phyloP scores from a whole-genome alignment of 108 stramenopile genomes.

The Stephanodiscus triporus region DNA sequence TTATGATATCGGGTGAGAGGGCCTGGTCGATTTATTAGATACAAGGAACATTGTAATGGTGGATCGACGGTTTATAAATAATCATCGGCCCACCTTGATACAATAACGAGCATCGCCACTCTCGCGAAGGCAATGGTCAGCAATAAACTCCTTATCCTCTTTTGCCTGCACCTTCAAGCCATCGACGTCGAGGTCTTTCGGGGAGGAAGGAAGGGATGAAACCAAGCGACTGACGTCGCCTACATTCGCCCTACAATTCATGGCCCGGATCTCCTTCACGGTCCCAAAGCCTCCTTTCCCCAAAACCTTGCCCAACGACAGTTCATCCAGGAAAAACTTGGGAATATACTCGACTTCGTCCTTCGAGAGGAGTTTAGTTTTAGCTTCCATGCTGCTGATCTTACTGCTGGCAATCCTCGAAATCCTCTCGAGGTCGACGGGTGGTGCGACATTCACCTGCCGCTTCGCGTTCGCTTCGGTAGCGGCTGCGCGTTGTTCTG shows the following conservation, averaged over 20 bases:
- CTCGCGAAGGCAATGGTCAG: slow-evolving; percentile 57
- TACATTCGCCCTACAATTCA: slow-evolving; percentile 9
- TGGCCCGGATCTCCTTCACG: slow-evolving; percentile 55
- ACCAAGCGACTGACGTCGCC: too few species aligned
- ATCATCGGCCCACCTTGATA: too few species aligned
- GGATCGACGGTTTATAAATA: neutral
- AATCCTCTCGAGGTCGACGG: neutral
- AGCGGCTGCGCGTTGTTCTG: slow-evolving; percentile 6
- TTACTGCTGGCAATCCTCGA: slow-evolving; percentile 7
- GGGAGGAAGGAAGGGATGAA: neutral
- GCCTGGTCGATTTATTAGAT: neutral
- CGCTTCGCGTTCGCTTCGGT: neutral
- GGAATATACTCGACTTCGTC: slow-evolving; percentile 18
- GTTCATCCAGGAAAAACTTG: slow-evolving; percentile 24
- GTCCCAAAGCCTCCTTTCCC: slow-evolving; percentile 72
- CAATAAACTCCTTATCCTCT: slow-evolving; percentile 59
- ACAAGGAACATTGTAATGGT: too few species aligned
- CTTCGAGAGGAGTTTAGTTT: slow-evolving; percentile 13
- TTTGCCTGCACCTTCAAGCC: slow-evolving; percentile 23
- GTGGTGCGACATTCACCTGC: neutral
- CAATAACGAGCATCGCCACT: slow-evolving; percentile 59
- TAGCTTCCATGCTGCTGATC: slow-evolving; percentile 6
- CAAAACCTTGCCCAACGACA: slow-evolving; percentile 55
- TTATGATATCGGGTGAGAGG: slow-evolving; percentile 14
- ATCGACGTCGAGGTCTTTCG: slow-evolving; percentile 17